A percentile compares a stretch with the other conserved stretches of the same genome.
phyloP scores from a whole-genome alignment of 2,329 filamentous ascomycete genomes.

The Neonectria ditissima region DNA sequence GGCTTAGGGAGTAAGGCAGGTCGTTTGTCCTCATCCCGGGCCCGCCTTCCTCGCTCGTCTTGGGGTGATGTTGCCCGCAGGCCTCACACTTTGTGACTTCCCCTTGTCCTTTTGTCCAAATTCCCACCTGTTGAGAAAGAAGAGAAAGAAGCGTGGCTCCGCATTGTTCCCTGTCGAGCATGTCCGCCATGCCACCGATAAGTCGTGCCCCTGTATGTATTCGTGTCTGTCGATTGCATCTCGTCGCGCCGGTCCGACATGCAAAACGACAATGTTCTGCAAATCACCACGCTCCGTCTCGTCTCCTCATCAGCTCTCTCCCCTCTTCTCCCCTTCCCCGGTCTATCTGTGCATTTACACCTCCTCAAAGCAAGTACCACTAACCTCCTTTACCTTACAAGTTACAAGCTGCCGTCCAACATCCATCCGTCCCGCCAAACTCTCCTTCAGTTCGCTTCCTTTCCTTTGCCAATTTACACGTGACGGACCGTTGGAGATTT shows the following conservation, averaged over 20 bases:
- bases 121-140: neutral
- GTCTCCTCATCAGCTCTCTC: neutral
- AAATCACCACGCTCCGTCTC: conserved; percentile 13
- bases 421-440: conserved; percentile 12
- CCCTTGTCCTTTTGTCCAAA: neutral
- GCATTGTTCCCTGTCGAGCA: conserved; percentile 2
- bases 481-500: neutral
- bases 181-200: neutral
- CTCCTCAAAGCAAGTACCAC: conserved; percentile 13
- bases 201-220: conserved; percentile 15
- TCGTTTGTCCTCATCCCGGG: conserved; percentile 6
- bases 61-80: neutral
- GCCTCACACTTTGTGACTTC: conserved; percentile 2
- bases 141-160: neutral
- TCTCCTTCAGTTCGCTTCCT: neutral
- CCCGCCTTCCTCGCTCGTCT: conserved; percentile 17
- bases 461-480: conserved; percentile 1
- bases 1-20: conserved; percentile 14
- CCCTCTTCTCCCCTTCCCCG: conserved; percentile 18
- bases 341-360: conserved; percentile 11
- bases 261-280: neutral
- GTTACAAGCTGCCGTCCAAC: neutral
- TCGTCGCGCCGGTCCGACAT: conserved; percentile 11
- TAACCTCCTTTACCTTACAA: neutral
- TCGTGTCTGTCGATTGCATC: conserved; percentile 19